Evolutionary conservation across 2,329 filamentous ascomycete species (phyloP).

Genomic region (Amesomyces nigricolor): DNA sequence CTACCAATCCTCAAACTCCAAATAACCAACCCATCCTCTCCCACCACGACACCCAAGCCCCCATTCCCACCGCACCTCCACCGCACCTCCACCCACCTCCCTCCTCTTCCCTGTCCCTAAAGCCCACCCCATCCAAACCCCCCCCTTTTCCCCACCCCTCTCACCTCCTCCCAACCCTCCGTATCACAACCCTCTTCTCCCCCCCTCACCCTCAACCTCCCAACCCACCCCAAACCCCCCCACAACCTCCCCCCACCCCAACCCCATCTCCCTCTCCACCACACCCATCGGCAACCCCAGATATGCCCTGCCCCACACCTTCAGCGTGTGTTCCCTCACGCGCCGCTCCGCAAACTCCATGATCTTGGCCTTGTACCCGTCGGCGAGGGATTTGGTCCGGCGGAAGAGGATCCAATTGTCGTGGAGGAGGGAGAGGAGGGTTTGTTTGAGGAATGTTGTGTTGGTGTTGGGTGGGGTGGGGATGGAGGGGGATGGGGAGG

Average conservation of each 20-base stretch:
- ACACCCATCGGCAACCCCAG: conserved; percentile 63
- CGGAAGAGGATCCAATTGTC: conserved; percentile 82
- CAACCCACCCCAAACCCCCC: conserved; percentile 73
- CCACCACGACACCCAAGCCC: not conserved
- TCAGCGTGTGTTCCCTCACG: conserved; percentile 72
- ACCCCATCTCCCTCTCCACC: conserved; percentile 62
- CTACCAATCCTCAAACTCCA: no score
- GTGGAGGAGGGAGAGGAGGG: conserved; percentile 65
- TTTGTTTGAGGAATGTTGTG: conserved; percentile 55
- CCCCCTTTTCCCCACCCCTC: not conserved
- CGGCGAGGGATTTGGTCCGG: conserved; percentile 62
- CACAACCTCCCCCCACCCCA: conserved; percentile 66
- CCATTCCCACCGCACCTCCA: not conserved
- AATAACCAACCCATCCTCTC: not conserved
- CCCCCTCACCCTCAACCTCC: conserved; percentile 66
- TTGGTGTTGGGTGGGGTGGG: conserved; percentile 37
- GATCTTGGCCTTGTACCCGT: conserved; percentile 72
- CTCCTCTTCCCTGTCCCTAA: not conserved
- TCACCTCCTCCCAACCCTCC: conserved; percentile 44
- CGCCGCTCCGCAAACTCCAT: conserved; percentile 75
- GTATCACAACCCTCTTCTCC: conserved; percentile 68
- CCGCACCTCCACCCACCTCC: not conserved
- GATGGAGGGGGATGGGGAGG: conserved; percentile 32
- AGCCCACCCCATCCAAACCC: not conserved
- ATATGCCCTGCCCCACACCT: conserved; percentile 81